These are phyloP conservation scores for Populus hybrid DNA, from an alignment of 441 rosid species.

Conservation along the genomic window DNA sequence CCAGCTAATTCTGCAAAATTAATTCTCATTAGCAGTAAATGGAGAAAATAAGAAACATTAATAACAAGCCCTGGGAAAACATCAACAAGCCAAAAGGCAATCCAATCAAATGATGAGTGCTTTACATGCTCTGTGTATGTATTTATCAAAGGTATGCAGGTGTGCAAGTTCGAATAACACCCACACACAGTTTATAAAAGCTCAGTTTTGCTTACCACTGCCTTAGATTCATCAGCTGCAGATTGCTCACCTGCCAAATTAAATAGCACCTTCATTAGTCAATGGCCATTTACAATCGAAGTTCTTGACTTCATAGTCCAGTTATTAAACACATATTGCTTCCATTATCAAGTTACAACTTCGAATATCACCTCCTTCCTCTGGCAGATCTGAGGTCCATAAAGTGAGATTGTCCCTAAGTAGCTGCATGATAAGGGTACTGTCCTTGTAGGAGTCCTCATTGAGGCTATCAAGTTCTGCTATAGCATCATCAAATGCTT, in stretches of 20 bases:
- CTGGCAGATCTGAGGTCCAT: slow-evolving; percentile 73
- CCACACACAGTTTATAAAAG: not conserved
- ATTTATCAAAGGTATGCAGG: not conserved
- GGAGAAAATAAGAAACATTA: not conserved
- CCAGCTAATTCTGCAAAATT: slow-evolving; percentile 38
- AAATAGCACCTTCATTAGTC: slow-evolving; percentile 8
- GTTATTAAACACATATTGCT: not conserved
- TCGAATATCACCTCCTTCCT: slow-evolving; percentile 56
- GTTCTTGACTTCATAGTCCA: not conserved
- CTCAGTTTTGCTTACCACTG: slow-evolving; percentile 39
- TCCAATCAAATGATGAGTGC: not conserved
- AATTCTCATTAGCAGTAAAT: not conserved
- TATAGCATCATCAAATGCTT: slow-evolving; percentile 80
- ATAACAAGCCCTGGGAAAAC: not conserved
- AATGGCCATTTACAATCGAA: not conserved
- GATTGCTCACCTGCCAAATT: slow-evolving; percentile 59
- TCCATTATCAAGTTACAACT: slow-evolving; percentile 2
- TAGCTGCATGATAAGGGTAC: slow-evolving; percentile 84
- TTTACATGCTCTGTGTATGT: not conserved
- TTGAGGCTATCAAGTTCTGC: slow-evolving; percentile 74
- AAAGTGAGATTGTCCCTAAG: slow-evolving; percentile 74
- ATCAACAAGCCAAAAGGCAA: not conserved
- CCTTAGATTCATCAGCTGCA: slow-evolving; percentile 52
- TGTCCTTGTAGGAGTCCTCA: slow-evolving; percentile 81
- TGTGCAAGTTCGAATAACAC: not conserved